These are phyloP conservation scores for Daldinia grandis DNA, from an alignment of 495 filamentous ascomycete species.

Conservation along the genomic window DNA sequence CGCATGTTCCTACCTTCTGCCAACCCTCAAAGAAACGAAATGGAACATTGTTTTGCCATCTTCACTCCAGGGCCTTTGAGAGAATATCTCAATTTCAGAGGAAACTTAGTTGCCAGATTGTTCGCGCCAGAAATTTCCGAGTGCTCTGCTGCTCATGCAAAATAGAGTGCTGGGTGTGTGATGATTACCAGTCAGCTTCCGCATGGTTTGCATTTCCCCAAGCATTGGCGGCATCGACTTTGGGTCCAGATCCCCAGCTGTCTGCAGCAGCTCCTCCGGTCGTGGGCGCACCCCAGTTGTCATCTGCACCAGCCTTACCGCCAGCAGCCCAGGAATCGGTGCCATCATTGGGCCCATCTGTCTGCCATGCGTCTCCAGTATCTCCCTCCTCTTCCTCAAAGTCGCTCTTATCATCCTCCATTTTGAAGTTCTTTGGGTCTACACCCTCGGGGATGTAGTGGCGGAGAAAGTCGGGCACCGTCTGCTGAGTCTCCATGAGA, in stretches of 20 bases:
- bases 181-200: background rate
- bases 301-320: conserved; percentile 9
- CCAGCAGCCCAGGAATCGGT: conserved; percentile 4
- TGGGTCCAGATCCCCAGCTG: background rate
- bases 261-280: background rate
- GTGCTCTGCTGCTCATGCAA: background rate
- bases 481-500: conserved; percentile 78
- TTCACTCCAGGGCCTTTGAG: background rate
- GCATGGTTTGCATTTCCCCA: background rate
- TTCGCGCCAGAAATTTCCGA: background rate
- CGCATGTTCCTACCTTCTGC: background rate
- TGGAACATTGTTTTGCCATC: background rate
- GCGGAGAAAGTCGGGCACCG: conserved; percentile 83
- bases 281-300: conserved; percentile 2
- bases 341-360: background rate
- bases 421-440: conserved; percentile 56
- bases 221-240: too few species aligned
- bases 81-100: background rate
- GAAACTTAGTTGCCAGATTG: background rate
- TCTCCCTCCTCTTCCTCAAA: conserved; percentile 48
- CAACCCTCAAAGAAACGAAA: background rate
- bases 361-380: conserved; percentile 3
- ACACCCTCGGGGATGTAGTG: conserved; percentile 64
- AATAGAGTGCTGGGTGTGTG: background rate
- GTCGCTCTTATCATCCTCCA: conserved; percentile 72